Base-by-base conservation (phyloP, 495 filamentous ascomycete genomes). In the Cercophora sp. region DNA sequence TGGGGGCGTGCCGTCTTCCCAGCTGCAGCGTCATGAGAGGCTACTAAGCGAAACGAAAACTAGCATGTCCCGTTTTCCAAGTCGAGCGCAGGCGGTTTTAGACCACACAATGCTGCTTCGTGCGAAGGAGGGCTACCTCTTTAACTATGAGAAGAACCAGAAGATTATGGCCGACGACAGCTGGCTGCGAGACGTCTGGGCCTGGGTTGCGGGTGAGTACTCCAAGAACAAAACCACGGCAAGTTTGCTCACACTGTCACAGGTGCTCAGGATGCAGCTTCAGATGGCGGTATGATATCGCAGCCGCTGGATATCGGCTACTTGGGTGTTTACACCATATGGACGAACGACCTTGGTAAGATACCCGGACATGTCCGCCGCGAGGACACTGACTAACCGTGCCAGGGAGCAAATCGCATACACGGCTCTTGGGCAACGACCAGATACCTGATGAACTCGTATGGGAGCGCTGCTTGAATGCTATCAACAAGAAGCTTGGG, bases 291-390 rank as follows among this genome's bases (percentile, higher is more conserved):
- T 3, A 92, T 96, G 88, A 76, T 88, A 37, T 70, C 79, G n/a
- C 76, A 83, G 34, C 74, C 79, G 1, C 67, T 96, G 5, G 93
- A 96, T 58, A 65, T 96, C 34, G 90, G 85, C 59, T 98, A 89
- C 64, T 66, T 96, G 62, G 93, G 93, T 3, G 84, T 97, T 35
- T 74, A 79, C 48, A 79, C 79, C 31, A 79, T 96, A 13, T 96
- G 91, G 91, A 84, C 71, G 25, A 86, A 88, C 59, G 76, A 87
- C 29, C 64, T 90, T 43, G 84, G 88, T 85, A 63, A 40, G 75
- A 55, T 10, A 16, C 13, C 8, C 25, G 5, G 45, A 2, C 9
- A 9, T 22, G n/a, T 22, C 11, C 20, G 34, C 60, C 22, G 11
- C 5, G 10, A 2, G 16, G 10, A 27, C 29, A 16, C 23, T 27